Percentiles rank a stretch among this genome's conserved stretches.
These are phyloP conservation scores for Solanum tarijense DNA, from an alignment of 257 asterid genomes.

Conservation along the genomic window DNA sequence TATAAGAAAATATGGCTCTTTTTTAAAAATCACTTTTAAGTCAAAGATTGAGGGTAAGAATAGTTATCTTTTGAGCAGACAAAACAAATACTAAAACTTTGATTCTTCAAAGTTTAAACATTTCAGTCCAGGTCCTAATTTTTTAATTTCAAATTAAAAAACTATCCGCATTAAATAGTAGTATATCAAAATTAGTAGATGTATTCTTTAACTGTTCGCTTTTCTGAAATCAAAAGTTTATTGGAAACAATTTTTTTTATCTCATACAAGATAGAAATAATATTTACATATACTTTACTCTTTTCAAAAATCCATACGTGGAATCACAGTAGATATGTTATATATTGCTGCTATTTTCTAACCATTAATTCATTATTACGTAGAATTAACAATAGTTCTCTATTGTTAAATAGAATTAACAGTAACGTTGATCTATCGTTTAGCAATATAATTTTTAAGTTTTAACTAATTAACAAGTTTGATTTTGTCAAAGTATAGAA, in stretches of 20 bases:
- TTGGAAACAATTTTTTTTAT: neutral
- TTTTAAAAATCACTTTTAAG: neutral
- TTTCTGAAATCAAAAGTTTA: neutral
- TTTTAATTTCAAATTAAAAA: neutral
- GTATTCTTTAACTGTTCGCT: neutral
- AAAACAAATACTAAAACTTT: neutral
- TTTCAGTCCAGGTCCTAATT: neutral
- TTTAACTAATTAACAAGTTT: neutral
- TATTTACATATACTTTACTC: neutral
- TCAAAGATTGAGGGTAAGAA: neutral
- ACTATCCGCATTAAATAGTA: neutral
- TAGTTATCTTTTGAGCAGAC: neutral
- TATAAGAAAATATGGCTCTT: neutral
- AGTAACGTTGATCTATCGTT: neutral
- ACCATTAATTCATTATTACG: neutral
- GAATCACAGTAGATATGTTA: neutral
- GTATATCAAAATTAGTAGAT: neutral
- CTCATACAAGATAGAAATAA: neutral
- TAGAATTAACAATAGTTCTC: neutral
- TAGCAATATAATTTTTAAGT: neutral
- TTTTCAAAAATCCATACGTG: accelerated
- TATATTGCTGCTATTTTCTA: neutral
- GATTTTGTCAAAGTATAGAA: neutral
- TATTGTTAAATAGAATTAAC: neutral
- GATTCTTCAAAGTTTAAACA: neutral